phyloP scores from a whole-genome alignment of 495 filamentous ascomycete species.

The Choiromyces venosus region DNA sequence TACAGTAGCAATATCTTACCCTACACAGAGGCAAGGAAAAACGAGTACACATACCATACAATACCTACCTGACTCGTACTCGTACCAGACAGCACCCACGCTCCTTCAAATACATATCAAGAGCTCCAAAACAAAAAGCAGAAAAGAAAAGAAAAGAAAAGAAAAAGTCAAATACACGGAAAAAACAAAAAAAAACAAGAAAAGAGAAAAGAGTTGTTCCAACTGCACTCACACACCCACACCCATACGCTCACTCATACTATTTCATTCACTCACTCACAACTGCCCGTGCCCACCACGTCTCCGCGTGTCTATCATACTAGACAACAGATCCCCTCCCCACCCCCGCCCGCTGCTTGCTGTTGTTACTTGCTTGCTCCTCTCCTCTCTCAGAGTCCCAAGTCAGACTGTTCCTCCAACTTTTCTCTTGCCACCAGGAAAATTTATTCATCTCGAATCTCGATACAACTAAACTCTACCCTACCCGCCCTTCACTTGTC shows the following conservation, averaged over 20 bases:
- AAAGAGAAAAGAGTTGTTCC: not conserved
- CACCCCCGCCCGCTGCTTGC: conserved; percentile 1
- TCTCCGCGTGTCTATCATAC: not conserved
- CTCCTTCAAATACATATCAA: conserved; percentile 1
- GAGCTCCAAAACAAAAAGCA: not conserved
- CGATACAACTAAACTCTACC: not conserved
- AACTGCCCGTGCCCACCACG: conserved; percentile 1
- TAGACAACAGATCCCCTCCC: not conserved
- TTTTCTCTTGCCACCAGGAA: not conserved
- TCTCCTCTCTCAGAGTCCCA: not conserved
- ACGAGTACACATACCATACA: not conserved
- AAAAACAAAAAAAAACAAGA: not conserved
- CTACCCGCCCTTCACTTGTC: not conserved
- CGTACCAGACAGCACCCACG: not conserved
- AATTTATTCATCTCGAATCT: not conserved
- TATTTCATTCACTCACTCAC: not conserved
- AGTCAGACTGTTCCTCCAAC: not conserved
- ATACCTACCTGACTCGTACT: not conserved
- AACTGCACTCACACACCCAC: not conserved
- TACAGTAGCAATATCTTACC: not conserved
- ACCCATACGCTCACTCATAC: not conserved
- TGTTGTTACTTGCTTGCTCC: not conserved
- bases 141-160: not conserved
- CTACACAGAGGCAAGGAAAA: not conserved
- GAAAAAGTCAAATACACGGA: not conserved